Base-by-base conservation (phyloP, 371 early-diverging fungal genomes). In the Mortierella sp. region DNA sequence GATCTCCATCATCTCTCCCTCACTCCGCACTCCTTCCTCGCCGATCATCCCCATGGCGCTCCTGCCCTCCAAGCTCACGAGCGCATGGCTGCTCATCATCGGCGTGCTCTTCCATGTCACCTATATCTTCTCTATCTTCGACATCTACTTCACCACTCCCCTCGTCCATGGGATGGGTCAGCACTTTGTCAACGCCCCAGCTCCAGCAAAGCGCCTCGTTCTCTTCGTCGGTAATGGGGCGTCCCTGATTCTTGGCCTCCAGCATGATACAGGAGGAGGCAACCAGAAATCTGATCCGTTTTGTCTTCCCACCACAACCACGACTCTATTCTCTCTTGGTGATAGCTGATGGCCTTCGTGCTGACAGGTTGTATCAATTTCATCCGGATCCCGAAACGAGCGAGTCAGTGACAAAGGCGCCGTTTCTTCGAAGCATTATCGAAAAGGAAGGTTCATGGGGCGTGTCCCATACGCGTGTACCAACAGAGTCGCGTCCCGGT, bases 141-240 rank as follows among this genome's bases (percentile, higher is more conserved):
- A 98, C 81, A 97, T 98, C 73, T 98, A 98, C 86, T 98, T 98
- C 79, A 92, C 91, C 22, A 94, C 97, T n/a, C 98, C 98, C 43
- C 82, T 98, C 22, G 96, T 98, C 49, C 96, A 96, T 87, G 97
- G 97, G 58, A 96, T 96, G 97, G 86, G 85, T 8, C 94, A 92
- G 41, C 88, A 92, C 63, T 81, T 79, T 43, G 90, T 88, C 40
- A 81, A 84, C n/a, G 55, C 80, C 19, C 79, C 85, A n/a, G 82
- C 96, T 45, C 95, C 96, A 0, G 97, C 98, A 28, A 89, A 90
- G 76, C 90, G 98, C 7, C 83, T 98, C 27, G 90, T 96, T 2
- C 85, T 98, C 25, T 84, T 95, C 81, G 96, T 96, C 17, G 96
- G 93, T 90, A 83, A 76, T 49, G 16, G 14, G 14, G 10, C 52